phyloP scores from a whole-genome alignment of 2,329 filamentous ascomycete genomes.

The Aspergillus terreus region DNA sequence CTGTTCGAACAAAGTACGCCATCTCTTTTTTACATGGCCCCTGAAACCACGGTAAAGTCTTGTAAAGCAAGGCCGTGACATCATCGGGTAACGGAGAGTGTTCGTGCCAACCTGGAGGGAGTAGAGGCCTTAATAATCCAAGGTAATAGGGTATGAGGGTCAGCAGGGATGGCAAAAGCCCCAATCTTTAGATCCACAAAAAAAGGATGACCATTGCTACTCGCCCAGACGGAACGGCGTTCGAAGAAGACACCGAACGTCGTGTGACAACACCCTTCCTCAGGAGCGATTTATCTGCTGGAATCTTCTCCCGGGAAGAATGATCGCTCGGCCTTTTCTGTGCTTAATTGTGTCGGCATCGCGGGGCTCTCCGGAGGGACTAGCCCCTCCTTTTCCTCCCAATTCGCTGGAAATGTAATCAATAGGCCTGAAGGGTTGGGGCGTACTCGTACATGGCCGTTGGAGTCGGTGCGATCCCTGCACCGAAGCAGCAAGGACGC shows the following conservation, averaged over 20 bases:
- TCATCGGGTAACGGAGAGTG: not conserved
- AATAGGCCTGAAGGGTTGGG: constrained; percentile 2
- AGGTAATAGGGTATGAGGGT: not conserved
- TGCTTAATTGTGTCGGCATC: constrained; percentile 13
- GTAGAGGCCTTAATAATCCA: constrained; percentile 1
- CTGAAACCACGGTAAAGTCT: not conserved
- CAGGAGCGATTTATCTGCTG: not conserved
- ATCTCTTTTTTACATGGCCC: too few relatives aligned
- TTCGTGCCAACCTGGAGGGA: not conserved
- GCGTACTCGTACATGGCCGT: constrained; percentile 8
- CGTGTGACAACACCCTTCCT: not conserved
- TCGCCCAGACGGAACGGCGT: not conserved
- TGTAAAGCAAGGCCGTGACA: not conserved
- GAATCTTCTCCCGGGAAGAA: not conserved
- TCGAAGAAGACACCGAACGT: not conserved
- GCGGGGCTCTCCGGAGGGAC: constrained; percentile 16
- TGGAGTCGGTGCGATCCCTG: not conserved
- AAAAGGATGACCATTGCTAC: too few relatives aligned
- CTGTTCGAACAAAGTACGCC: too few relatives aligned
- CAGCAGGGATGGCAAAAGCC: not conserved
- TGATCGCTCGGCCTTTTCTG: constrained; percentile 4
- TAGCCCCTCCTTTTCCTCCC: constrained; percentile 18
- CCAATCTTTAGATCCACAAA: too few relatives aligned
- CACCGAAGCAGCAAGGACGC: not conserved
- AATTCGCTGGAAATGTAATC: constrained; percentile 13